Evolutionary conservation across 768 basidiomycete genomes (phyloP).

Genomic region (Lactarius trivialis): DNA sequence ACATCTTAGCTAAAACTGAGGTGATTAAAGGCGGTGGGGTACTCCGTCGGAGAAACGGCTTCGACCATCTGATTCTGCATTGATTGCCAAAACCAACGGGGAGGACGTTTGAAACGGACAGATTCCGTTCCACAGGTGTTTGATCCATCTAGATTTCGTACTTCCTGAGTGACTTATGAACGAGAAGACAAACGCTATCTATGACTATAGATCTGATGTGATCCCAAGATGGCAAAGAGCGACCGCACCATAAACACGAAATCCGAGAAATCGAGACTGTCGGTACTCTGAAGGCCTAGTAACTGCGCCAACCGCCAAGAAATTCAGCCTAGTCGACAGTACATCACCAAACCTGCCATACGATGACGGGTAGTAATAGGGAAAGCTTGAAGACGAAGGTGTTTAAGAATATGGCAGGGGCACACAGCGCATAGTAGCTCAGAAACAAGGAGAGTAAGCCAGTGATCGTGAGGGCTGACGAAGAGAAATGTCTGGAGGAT

Average conservation of each 20-base stretch:
- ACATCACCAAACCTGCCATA: conserved; percentile 3
- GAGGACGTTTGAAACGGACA: conserved; percentile 5
- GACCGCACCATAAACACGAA: background rate
- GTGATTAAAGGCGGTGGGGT: background rate
- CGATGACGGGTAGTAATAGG: conserved; percentile 3
- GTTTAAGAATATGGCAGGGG: conserved; percentile 6
- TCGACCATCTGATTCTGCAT: conserved; percentile 17
- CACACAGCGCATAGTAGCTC: background rate
- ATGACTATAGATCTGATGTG: background rate
- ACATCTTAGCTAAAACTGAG: background rate
- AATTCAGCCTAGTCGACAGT: conserved; percentile 1
- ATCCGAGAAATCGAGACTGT: conserved; percentile 2
- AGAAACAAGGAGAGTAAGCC: conserved; percentile 3
- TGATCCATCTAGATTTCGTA: background rate
- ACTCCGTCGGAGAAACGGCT: background rate
- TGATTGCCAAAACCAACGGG: conserved; percentile 14
- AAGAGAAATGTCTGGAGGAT: background rate
- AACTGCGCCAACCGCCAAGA: background rate
- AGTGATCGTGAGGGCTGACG: background rate
- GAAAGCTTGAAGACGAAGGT: background rate
- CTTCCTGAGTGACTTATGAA: background rate
- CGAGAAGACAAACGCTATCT: background rate
- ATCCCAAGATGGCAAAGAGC: background rate
- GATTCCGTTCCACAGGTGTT: background rate
- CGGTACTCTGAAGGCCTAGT: background rate